Evolutionary conservation across 441 rosid genomes (phyloP), one percentile per base, ranked within the genome.

Genomic region (Erodium trifolium): DNA sequence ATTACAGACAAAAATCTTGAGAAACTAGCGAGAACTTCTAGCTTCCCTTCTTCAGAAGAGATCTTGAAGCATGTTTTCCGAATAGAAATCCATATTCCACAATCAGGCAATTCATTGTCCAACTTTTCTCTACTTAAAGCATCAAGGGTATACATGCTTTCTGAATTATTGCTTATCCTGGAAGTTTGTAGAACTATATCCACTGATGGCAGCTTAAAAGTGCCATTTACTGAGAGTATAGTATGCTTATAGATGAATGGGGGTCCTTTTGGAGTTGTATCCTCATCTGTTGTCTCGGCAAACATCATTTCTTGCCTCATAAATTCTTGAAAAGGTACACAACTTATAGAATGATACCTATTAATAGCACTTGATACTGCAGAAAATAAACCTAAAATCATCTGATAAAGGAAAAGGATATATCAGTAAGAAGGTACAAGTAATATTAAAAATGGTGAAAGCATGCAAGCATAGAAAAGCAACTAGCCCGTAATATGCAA

Each of bases 121-220:
- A 76, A 71, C 71, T 74, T 73, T 68, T 77, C 75, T 70, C 49
- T 55, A 69, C 70, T 73, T 7, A 64, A 41, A 73, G 77, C 78
- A 75, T 80, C 86, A 80, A 67, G 71, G 71, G 47, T 69, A 75
- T 77, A 76, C 47, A 57, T 70, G 73, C 67, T 72, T 72, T 77
- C 85, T 74, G 64, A 63, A 66, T 75, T 72, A 55, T 80, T 75
- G 51, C 74, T 72, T 67, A 49, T 79, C 75, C 79, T 81, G 73
- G 87, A 84, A 74, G 82, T 78, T 68, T 81, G 89, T 78, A 88
- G 85, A 80, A 89, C 70, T 72, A 90, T 68, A 80, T 90, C 90
- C 75, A 88, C 68, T 63, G 82, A 80, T 72, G 75, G 79, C 69
- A 87, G 76, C 68, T 80, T 80, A 78, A 91, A 83, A 76, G 77